Evolutionary conservation across 2,329 filamentous ascomycete species (phyloP), one percentile per base, ranked within the genome.

Genomic region (Diaporthe sp.): DNA sequence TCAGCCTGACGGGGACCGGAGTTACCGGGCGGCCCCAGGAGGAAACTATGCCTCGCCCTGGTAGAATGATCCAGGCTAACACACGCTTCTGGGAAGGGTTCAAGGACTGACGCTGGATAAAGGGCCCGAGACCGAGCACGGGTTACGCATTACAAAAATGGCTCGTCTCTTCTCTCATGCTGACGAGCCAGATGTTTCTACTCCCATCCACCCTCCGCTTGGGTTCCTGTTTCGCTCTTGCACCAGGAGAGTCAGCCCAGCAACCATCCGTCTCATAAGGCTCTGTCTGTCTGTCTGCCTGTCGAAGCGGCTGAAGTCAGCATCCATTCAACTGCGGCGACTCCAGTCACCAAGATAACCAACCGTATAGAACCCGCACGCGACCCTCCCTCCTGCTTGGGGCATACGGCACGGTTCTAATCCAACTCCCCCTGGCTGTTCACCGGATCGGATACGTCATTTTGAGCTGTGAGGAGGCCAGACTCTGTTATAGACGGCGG

Each of bases 21-120:
- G 55, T 44, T 61, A 61, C 17, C 69, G 69, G 69, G 69, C 35
- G 35, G n/a, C n/a, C n/a, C 69, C n/a, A 59, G 69, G n/a, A 65
- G 27, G 61, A 30, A 37, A 53, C 19, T 53, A 47, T 53, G 63
- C n/a, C 63, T 68, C 63, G 63, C 47, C 63, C 32, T 53, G 47
- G 32, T 15, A 44, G 27, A 37, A 35, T 35, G 27, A 12, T 44
- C 63, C 47, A 68, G 39, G 63, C 63, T 68, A 68, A 53, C n/a
- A 30, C 63, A 39, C n/a, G 30, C 44, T 53, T 68, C 44, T 68
- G 63, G 63, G 44, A 53, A 53, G 9, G 63, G 63, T 25, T 53
- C n/a, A 53, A 12, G 63, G 30, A 37, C 44, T 66, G 63, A 27
- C 63, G 53, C n/a, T 68, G 63, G 63, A 53, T 53, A 53, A 68